Conservation (phyloP, 2,329 filamentous ascomycete species). For the Penicillium sp. region DNA sequence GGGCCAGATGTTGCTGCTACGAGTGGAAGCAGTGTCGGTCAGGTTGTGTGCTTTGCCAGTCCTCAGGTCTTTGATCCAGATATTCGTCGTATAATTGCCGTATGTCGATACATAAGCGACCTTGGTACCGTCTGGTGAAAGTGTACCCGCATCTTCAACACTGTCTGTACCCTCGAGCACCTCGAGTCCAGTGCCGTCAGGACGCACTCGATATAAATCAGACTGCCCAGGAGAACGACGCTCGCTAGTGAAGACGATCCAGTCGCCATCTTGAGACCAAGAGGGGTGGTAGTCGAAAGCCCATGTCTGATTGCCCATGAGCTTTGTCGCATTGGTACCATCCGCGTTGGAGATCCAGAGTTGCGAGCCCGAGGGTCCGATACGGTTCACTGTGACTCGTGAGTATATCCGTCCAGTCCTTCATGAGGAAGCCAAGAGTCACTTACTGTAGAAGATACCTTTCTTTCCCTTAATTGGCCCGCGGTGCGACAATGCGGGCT, state of each 20-base stretch:
- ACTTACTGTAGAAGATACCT: background rate
- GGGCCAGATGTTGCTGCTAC: conserved; percentile 5
- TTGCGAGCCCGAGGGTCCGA: background rate
- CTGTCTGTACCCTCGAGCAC: conserved; percentile 34
- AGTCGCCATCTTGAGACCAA: conserved; percentile 42
- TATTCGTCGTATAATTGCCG: conserved; percentile 39
- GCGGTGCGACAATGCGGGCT: background rate
- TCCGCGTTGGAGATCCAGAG: background rate
- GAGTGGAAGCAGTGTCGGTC: conserved; percentile 33
- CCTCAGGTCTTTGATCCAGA: conserved; percentile 42
- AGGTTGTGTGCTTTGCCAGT: conserved; percentile 36
- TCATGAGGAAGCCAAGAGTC: background rate
- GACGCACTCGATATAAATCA: conserved; percentile 41
- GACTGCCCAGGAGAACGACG: conserved; percentile 42
- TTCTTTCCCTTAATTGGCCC: background rate
- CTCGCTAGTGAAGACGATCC: conserved; percentile 45
- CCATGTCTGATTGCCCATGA: background rate
- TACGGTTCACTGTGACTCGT: background rate
- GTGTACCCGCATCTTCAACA: conserved; percentile 38
- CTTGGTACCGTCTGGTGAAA: conserved; percentile 42
- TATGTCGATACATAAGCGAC: conserved; percentile 44
- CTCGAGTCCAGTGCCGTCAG: conserved; percentile 39
- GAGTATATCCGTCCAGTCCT: background rate
- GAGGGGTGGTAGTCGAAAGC: conserved; percentile 39
- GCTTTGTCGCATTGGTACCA: background rate